Conservation (phyloP, 495 filamentous ascomycete genomes). For the Immersiella caudata region DNA sequence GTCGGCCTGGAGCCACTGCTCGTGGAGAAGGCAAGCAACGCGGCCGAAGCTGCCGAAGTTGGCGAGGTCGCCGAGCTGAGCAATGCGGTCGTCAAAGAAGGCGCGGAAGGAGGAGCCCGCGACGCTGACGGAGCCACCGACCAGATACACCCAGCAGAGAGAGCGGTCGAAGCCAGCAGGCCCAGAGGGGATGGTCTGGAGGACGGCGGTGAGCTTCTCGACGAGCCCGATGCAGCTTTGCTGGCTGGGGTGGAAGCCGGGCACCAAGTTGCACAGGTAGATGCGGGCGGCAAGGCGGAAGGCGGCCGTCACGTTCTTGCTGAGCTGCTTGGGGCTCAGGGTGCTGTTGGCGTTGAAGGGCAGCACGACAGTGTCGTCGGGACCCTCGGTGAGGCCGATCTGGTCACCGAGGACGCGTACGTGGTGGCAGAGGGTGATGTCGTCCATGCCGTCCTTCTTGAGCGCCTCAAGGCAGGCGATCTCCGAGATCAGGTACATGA, state of each 20-base stretch:
- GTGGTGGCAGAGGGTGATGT: conserved; percentile 81
- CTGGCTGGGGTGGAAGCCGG: conserved; percentile 76
- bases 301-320: conserved; percentile 81
- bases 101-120: conserved; percentile 71
- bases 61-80: conserved; percentile 70
- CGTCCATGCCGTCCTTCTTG: conserved; percentile 78
- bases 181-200: conserved; percentile 81
- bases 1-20: conserved; percentile 80
- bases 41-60: conserved; percentile 83
- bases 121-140: conserved; percentile 75
- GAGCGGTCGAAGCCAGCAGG: conserved; percentile 83
- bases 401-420: conserved; percentile 79
- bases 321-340: conserved; percentile 79
- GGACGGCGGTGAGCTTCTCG: conserved; percentile 66
- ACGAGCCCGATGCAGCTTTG: conserved; percentile 72
- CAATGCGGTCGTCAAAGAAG: conserved; percentile 72
- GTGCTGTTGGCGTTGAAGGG: conserved; percentile 67
- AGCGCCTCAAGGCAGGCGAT: conserved; percentile 93
- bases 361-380: conserved; percentile 53
- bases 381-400: conserved; percentile 75
- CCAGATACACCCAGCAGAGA: conserved; percentile 89
- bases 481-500: conserved; percentile 98
- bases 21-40: conserved; percentile 73
- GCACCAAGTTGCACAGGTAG: conserved; percentile 92
- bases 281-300: conserved; percentile 93